Base-by-base conservation (phyloP, 2,329 filamentous ascomycete genomes). In the Pseudogymnoascus sp. region DNA sequence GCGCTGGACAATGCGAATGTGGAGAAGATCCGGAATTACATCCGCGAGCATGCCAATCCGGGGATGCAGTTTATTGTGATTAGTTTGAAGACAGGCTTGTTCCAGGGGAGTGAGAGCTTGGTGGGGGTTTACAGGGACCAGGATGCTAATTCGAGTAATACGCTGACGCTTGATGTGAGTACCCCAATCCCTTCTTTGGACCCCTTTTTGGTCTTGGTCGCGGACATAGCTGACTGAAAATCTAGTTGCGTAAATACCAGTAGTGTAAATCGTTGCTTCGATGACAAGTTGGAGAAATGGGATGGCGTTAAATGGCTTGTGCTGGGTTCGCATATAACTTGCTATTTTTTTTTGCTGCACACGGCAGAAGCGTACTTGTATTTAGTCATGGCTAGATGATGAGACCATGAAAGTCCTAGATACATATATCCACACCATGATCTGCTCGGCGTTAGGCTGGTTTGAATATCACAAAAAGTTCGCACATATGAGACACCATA, bases 61-160 rank as follows among this genome's bases (percentile, higher is more conserved):
- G 96, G 96, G 12, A 97, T 97, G 92, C 95, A 99, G 75, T 99
- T 99, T 70, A 96, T 99, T 66, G 95, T 99, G 69, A 99, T 99
- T 75, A 92, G 88, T 78, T 82, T 99, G 74, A 99, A 99, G 83
- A 90, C 92, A 0, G 93, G 92, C 1, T 81, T 99, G 63, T 99
- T 97, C 79, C 93, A 99, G 77, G 90, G 96, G 75, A 96, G 91
- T 73, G 93, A 99, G 81, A 96, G 92, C 66, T 76, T 99, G 70
- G 92, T 99, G 4, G 95, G 95, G 61, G 92, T 99, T 10, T 97
- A 96, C 79, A 84, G 95, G 68, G 96, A 99, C 73, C 95, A 99
- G 78, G 87, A 88, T 63, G 90, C 91, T 64, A 99, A 97, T 77
- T 96, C 89, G 71, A 96, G 90, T 70, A 89, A 91, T 77, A 90